Evolutionary conservation across 2,329 filamentous ascomycete species (phyloP).

Genomic region (Fonsecaea pugnacius): DNA sequence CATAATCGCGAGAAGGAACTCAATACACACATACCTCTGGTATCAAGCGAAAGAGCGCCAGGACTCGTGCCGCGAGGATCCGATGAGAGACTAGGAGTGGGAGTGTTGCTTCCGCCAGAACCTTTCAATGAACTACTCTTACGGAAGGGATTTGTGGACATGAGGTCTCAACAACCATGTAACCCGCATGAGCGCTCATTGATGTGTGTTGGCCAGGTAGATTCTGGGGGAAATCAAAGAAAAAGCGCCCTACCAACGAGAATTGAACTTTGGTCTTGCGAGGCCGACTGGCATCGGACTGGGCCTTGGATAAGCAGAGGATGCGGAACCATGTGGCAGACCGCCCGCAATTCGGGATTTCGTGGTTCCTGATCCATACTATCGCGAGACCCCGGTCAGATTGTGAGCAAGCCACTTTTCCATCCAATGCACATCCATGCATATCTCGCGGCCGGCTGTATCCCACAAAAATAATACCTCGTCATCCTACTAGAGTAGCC

Average conservation of each 20-base stretch:
- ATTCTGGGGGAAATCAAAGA: not conserved
- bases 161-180: constrained; percentile 49
- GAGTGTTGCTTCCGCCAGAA: constrained; percentile 40
- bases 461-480: not conserved
- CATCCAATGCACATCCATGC: not conserved
- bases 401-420: constrained; percentile 4
- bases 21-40: constrained; percentile 31
- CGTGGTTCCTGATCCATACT: not conserved
- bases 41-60: constrained; percentile 33
- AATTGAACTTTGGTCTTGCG: constrained; percentile 18
- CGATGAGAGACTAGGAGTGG: constrained; percentile 28
- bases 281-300: constrained; percentile 9
- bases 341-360: constrained; percentile 11
- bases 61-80: constrained; percentile 32
- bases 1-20: not conserved
- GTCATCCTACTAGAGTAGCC: not conserved
- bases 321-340: constrained; percentile 16
- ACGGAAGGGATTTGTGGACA: constrained; percentile 55
- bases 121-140: constrained; percentile 44
- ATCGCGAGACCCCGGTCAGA: not conserved
- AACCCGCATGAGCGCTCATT: constrained; percentile 35
- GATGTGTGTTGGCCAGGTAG: constrained; percentile 11
- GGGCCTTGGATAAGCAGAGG: constrained; percentile 15
- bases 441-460: constrained; percentile 1
- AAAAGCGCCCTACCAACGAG: not conserved